These are phyloP conservation scores for Phialophora expanda DNA, from an alignment of 2,329 filamentous ascomycete genomes.

Conservation along the genomic window DNA sequence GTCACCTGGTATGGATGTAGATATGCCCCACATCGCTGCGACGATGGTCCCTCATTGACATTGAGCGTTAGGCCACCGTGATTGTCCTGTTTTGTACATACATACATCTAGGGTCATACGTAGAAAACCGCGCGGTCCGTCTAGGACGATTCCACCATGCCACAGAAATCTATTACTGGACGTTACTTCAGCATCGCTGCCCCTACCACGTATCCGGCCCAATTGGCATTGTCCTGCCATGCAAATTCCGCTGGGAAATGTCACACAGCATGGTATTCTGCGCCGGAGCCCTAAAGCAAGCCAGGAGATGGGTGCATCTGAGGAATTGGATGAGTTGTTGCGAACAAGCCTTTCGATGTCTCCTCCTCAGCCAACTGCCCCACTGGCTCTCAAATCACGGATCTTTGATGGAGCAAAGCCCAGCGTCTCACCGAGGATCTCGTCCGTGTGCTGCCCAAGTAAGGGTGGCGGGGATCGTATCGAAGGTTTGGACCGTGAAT, in stretches of 20 bases:
- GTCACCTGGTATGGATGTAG: too few relatives aligned
- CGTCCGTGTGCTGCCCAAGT: not conserved
- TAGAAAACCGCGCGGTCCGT: not conserved
- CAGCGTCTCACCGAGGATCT: not conserved
- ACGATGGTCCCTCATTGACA: too few relatives aligned
- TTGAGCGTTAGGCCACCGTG: not conserved
- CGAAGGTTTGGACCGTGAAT: not conserved
- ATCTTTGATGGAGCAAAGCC: not conserved
- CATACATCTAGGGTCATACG: not conserved
- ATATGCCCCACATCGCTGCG: not conserved
- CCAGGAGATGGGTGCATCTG: too few relatives aligned
- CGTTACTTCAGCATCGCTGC: too few relatives aligned
- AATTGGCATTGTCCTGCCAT: too few relatives aligned
- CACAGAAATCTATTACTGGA: not conserved
- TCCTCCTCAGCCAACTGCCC: not conserved
- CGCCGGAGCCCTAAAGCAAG: too few relatives aligned
- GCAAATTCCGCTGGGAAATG: too few relatives aligned
- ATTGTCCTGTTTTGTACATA: not conserved
- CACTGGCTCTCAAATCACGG: not conserved
- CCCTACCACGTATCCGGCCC: too few relatives aligned
- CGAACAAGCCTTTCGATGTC: not conserved
- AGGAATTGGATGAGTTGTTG: too few relatives aligned
- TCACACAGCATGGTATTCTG: too few relatives aligned
- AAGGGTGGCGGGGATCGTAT: not conserved
- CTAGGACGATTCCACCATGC: not conserved